A percentile compares a stretch with the other conserved stretches of the same genome.
Conservation (phyloP, 495 filamentous ascomycete genomes). For the Xylaria sp. region DNA sequence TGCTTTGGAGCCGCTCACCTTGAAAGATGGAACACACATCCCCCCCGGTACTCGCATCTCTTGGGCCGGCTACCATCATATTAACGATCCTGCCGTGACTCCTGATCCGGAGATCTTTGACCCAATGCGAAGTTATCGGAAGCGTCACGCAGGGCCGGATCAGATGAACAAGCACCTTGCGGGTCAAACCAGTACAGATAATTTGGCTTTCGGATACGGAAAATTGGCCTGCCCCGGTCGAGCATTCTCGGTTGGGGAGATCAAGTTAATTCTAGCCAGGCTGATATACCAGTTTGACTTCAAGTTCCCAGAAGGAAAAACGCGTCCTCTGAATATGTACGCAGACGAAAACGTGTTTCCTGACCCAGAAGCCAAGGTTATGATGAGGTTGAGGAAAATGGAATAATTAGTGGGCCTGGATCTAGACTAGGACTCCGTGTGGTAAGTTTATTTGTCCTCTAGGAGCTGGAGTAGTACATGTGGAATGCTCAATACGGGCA, state of each 20-base stretch:
- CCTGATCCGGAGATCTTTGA: slow-evolving; percentile 15
- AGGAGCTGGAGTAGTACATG: no score
- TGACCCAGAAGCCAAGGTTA: no score
- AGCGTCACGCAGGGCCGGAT: neutral
- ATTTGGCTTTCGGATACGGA: slow-evolving; percentile 38
- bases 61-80: slow-evolving; percentile 21
- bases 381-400: no score
- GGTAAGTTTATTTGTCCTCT: no score
- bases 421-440: no score
- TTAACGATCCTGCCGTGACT: neutral
- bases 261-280: slow-evolving; percentile 36
- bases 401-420: no score
- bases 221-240: slow-evolving; percentile 37
- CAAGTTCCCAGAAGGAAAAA: no score
- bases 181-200: slow-evolving; percentile 9
- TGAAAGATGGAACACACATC: neutral
- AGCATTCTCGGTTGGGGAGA: slow-evolving; percentile 27
- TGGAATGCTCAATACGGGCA: no score
- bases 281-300: slow-evolving; percentile 27
- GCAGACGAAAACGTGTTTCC: no score
- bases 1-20: neutral
- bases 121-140: slow-evolving; percentile 18
- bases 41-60: neutral
- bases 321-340: no score
- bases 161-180: neutral